Percentiles rank a stretch among this genome's conserved stretches.
These are phyloP conservation scores for Baorangia bicolor DNA, from an alignment of 768 basidiomycete genomes.

Conservation along the genomic window DNA sequence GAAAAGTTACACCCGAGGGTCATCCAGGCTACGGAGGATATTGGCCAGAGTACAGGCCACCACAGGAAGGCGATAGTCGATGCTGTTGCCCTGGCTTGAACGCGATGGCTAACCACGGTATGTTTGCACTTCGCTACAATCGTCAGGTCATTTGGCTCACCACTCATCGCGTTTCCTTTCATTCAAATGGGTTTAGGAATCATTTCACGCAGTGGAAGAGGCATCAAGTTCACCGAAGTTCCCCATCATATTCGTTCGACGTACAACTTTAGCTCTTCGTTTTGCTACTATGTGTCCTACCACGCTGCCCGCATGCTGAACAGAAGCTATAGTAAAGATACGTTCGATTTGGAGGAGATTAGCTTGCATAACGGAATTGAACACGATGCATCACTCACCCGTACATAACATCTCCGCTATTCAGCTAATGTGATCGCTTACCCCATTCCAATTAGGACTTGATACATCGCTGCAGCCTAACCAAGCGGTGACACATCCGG, in stretches of 20 bases:
- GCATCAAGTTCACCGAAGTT: constrained; percentile 56
- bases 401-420: constrained; percentile 10
- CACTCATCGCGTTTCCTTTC: neutral
- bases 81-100: constrained; percentile 73
- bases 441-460: constrained; percentile 42
- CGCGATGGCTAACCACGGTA: constrained; percentile 80
- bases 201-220: constrained; percentile 60
- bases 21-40: constrained; percentile 53
- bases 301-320: constrained; percentile 56
- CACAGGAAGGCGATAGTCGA: constrained; percentile 63
- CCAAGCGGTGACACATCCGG: constrained; percentile 51
- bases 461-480: constrained; percentile 48
- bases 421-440: neutral
- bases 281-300: constrained; percentile 63
- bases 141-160: neutral
- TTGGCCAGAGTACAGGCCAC: constrained; percentile 67
- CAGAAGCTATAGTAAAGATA: constrained; percentile 55
- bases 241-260: constrained; percentile 42
- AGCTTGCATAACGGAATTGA: constrained; percentile 17
- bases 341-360: constrained; percentile 53
- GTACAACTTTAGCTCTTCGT: constrained; percentile 68
- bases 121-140: constrained; percentile 44
- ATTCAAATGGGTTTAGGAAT: constrained; percentile 28
- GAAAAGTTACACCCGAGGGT: constrained; percentile 52
- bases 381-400: constrained; percentile 28